Base-by-base conservation (phyloP, 768 basidiomycete genomes). In the Amylocystis lapponica region DNA sequence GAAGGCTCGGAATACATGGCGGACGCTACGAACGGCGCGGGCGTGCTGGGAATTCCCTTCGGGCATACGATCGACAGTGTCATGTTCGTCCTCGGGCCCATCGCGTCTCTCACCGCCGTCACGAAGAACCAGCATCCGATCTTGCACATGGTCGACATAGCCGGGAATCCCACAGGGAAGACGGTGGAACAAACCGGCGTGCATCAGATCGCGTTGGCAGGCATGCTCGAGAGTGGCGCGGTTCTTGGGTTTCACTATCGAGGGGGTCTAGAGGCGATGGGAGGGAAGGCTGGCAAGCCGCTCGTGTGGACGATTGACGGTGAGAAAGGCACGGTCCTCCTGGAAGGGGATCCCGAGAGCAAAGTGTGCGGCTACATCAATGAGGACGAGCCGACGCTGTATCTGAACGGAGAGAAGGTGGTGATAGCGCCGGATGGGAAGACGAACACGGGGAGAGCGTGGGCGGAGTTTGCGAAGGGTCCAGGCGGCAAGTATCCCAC, bases 221-320 rank as follows among this genome's bases (percentile, higher is more conserved):
- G 66, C 10, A 36, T 50, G 7, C 53, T 69, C 16, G 43, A 52
- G 26, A 54, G 50, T 13, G 69, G 66, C 6, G 60, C 60, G 12
- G 23, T 65, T 1, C 57, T 53, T 14, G 62, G 49, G 25, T 45
- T 63, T 8, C 51, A 49, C 21, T 60, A 57, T 52, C 54, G 60
- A 11, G 45, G 45, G 0, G 64, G 61, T 12, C 49, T 56, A 29
- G 38, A 40, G 6, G 41, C 45, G 2, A 49, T 54, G 8, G 46
- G 46, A 3, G 63, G 59, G 2, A 46, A 61, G 27, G 51, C 46
- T 13, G 50, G 55, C 3, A n/a, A 17, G 17, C 42, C 42, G 22
- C 49, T 67, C 17, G 19, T 56, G 4, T 67, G 65, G 64, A 50
- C 53, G 41, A 66, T 67, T 17, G 60, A 66, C 21, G 66, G 66